These are phyloP conservation scores for Lyophyllum atratum DNA, from an alignment of 768 basidiomycete species.

Conservation along the genomic window DNA sequence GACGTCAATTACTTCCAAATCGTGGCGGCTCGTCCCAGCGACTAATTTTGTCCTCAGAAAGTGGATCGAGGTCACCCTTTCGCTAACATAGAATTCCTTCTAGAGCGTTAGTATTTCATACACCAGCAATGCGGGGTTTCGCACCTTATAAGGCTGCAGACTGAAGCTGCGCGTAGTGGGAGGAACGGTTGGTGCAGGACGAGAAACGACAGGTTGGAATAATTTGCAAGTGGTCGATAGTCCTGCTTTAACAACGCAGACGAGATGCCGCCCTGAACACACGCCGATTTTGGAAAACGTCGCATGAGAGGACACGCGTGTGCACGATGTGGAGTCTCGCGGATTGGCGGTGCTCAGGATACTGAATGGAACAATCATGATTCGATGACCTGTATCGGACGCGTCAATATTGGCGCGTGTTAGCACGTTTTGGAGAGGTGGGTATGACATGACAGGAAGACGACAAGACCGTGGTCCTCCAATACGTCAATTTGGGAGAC, in stretches of 20 bases:
- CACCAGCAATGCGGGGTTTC: neutral
- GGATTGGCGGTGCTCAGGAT: neutral
- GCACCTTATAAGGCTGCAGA: slow-evolving; percentile 12
- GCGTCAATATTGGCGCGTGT: neutral
- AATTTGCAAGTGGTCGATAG: slow-evolving; percentile 31
- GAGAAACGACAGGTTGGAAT: slow-evolving; percentile 1
- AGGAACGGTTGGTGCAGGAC: no score
- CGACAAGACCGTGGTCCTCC: slow-evolving; percentile 71
- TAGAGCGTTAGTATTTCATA: neutral
- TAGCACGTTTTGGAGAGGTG: neutral
- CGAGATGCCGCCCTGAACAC: slow-evolving; percentile 49
- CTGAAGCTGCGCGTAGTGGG: neutral
- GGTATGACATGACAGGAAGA: slow-evolving; percentile 67
- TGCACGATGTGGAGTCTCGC: slow-evolving; percentile 7
- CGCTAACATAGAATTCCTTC: slow-evolving; percentile 82
- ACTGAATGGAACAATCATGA: slow-evolving; percentile 9
- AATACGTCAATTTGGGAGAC: slow-evolving; percentile 79
- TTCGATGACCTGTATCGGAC: slow-evolving; percentile 5
- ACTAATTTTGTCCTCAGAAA: slow-evolving; percentile 54
- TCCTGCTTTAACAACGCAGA: slow-evolving; percentile 50
- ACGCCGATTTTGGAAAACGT: slow-evolving; percentile 15
- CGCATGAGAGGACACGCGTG: slow-evolving; percentile 32
- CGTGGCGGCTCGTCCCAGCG: slow-evolving; percentile 17
- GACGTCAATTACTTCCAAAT: slow-evolving; percentile 46
- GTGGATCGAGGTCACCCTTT: slow-evolving; percentile 73